Conservation (phyloP, 352 stramenopile species). For the Peronospora tabacina region DNA sequence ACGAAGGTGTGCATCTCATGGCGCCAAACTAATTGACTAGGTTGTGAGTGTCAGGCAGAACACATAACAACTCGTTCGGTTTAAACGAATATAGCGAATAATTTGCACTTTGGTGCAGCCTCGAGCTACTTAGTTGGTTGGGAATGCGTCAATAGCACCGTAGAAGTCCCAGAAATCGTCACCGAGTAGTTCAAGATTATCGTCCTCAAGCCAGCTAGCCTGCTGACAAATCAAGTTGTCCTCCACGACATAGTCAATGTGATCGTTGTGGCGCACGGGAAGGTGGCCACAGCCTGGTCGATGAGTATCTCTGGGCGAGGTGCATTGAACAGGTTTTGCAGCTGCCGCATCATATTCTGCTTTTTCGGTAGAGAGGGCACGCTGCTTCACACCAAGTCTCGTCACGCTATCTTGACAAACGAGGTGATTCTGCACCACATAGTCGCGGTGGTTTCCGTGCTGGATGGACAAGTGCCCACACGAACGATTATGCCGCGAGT, state of each 20-base stretch:
- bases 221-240: conserved; percentile 74
- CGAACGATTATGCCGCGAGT: conserved; percentile 50
- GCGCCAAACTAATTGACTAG: conserved; percentile 27
- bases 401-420: conserved; percentile 70
- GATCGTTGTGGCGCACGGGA: conserved; percentile 63
- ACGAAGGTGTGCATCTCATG: conserved; percentile 25
- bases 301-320: conserved; percentile 37
- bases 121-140: conserved; percentile 16
- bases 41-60: conserved; percentile 5
- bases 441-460: conserved; percentile 73
- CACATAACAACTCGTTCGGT: background rate
- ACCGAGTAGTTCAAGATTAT: conserved; percentile 58
- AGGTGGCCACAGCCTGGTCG: conserved; percentile 63
- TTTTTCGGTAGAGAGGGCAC: conserved; percentile 9
- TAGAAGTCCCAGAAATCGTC: conserved; percentile 85
- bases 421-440: conserved; percentile 77
- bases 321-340: conserved; percentile 14
- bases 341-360: conserved; percentile 7
- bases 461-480: conserved; percentile 73
- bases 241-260: conserved; percentile 81
- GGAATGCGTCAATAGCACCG: conserved; percentile 52
- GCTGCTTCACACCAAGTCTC: conserved; percentile 31
- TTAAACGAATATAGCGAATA: conserved; percentile 13
- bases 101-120: conserved; percentile 8
- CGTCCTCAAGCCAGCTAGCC: conserved; percentile 43